phyloP scores from a whole-genome alignment of 768 basidiomycete species.

The Suillus sp. region DNA sequence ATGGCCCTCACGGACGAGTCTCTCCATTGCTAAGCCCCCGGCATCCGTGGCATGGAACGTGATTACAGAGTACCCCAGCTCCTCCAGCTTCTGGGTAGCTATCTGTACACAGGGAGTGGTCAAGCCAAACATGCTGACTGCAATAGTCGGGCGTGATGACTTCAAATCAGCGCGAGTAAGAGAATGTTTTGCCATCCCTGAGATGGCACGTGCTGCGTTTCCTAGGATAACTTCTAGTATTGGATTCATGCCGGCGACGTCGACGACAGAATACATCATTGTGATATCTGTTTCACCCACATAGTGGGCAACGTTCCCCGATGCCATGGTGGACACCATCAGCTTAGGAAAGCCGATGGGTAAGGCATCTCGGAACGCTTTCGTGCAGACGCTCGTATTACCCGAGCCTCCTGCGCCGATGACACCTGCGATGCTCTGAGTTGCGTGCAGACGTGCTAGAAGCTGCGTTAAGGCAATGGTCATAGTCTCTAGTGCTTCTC shows the following conservation, averaged over 20 bases:
- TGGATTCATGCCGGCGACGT: conserved; percentile 32
- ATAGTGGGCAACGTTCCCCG: conserved; percentile 28
- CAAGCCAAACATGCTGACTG: conserved; percentile 33
- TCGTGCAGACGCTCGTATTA: conserved; percentile 27
- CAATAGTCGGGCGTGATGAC: conserved; percentile 16
- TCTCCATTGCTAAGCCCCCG: conserved; percentile 34
- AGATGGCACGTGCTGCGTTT: conserved; percentile 33
- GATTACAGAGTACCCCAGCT: conserved; percentile 27
- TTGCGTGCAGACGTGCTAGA: conserved; percentile 19
- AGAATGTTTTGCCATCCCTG: conserved; percentile 26
- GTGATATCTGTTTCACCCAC: conserved; percentile 35
- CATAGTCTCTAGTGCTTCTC: conserved; percentile 20
- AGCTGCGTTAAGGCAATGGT: conserved; percentile 21
- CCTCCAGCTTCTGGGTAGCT: conserved; percentile 26
- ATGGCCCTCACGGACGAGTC: conserved; percentile 26
- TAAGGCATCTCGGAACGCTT: conserved; percentile 25
- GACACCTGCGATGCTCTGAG: conserved; percentile 23
- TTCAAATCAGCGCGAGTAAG: background rate
- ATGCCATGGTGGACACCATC: conserved; percentile 35
- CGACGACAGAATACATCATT: conserved; percentile 36
- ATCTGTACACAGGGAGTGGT: conserved; percentile 24
- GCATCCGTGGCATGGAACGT: conserved; percentile 32
- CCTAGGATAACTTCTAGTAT: conserved; percentile 24
- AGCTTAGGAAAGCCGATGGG: conserved; percentile 34
- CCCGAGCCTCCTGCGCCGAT: conserved; percentile 28